A percentile compares a stretch with the other conserved stretches of the same genome.
Conservation (phyloP, 768 basidiomycete genomes). For the Hortiboletus campestris region DNA sequence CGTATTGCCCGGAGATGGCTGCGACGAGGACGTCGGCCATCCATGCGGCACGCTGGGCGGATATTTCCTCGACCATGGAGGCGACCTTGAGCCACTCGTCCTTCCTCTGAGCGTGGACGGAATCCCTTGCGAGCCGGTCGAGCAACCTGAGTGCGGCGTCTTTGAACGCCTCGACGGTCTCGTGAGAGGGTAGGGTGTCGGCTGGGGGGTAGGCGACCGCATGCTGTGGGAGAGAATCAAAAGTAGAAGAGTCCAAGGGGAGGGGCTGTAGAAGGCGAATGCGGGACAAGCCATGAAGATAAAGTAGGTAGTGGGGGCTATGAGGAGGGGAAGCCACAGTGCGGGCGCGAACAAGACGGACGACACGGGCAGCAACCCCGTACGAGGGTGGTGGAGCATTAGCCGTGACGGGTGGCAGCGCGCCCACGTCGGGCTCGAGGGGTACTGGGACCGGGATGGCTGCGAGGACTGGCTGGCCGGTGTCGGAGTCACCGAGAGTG, state of each 20-base stretch:
- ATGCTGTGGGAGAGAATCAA: slow-evolving; percentile 37
- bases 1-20: slow-evolving; percentile 54
- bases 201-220: slow-evolving; percentile 47
- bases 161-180: slow-evolving; percentile 66
- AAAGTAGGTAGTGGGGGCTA: slow-evolving; percentile 54
- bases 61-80: slow-evolving; percentile 69
- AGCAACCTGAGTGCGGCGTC: slow-evolving; percentile 62
- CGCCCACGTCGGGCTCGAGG: slow-evolving; percentile 16
- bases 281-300: slow-evolving; percentile 69
- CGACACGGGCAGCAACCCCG: slow-evolving; percentile 70
- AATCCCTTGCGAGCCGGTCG: slow-evolving; percentile 55
- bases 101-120: slow-evolving; percentile 45
- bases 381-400: slow-evolving; percentile 43
- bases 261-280: slow-evolving; percentile 51
- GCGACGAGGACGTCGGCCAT: slow-evolving; percentile 77
- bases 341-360: slow-evolving; percentile 66
- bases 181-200: slow-evolving; percentile 45
- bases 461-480: slow-evolving; percentile 61
- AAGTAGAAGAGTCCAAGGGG: slow-evolving; percentile 26
- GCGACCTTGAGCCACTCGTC: slow-evolving; percentile 71
- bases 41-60: slow-evolving; percentile 61
- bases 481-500: slow-evolving; percentile 67
- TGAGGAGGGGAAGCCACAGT: slow-evolving; percentile 43
- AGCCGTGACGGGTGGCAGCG: background rate
- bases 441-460: slow-evolving; percentile 52